phyloP scores from a whole-genome alignment of 176 grass and related monocot species.

The Oryza australiensis region DNA sequence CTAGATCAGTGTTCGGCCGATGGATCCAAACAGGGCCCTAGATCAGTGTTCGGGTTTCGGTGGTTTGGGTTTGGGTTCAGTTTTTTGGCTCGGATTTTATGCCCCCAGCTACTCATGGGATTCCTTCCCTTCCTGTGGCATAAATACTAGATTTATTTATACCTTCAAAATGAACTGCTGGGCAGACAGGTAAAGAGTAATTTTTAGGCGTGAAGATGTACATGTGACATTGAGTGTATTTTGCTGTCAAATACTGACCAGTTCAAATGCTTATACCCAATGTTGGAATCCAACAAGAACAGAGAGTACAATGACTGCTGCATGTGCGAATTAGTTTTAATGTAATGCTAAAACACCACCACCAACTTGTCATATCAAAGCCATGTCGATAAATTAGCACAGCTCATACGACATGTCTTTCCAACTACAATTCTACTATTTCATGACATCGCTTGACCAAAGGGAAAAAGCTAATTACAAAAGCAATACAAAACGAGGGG shows the following conservation, averaged over 20 bases:
- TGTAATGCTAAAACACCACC: background rate
- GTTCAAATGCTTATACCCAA: background rate
- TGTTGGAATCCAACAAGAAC: background rate
- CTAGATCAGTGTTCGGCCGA: too few species aligned
- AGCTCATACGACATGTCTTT: conserved; percentile 12
- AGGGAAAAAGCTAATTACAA: conserved; percentile 53
- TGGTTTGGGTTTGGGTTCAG: too few species aligned
- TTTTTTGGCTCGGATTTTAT: too few species aligned
- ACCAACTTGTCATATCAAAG: conserved; percentile 32
- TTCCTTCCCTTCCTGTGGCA: background rate
- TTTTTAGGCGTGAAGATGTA: background rate
- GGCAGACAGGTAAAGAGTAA: background rate
- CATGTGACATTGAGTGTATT: background rate
- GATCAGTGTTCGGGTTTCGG: too few species aligned
- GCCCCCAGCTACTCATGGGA: too few species aligned
- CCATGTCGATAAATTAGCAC: conserved; percentile 38
- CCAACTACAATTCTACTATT: conserved; percentile 45
- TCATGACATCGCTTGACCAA: conserved; percentile 25
- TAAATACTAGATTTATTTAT: background rate
- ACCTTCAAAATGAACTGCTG: background rate
- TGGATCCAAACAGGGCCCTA: too few species aligned
- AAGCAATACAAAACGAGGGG: conserved; percentile 33
- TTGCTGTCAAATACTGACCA: background rate
- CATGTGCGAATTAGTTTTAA: background rate
- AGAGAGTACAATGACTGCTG: background rate